These are phyloP conservation scores for Parietaria judaica DNA, from an alignment of 306 rosid genomes.

Conservation along the genomic window DNA sequence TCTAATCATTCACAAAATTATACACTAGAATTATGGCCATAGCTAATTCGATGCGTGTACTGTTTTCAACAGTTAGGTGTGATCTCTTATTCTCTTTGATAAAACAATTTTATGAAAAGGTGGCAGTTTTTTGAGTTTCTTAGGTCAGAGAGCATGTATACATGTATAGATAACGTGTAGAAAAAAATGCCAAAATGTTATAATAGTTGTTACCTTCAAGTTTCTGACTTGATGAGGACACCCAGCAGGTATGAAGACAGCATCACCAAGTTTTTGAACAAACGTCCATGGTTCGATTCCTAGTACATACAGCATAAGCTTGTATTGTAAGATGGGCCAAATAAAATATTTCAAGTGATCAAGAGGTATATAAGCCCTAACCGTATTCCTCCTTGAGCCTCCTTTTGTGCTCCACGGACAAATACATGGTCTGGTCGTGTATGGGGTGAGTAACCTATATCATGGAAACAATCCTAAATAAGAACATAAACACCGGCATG, in stretches of 20 bases:
- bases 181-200: no score
- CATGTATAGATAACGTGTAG: no score
- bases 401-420: slow-evolving; percentile 34
- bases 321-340: not conserved
- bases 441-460: slow-evolving; percentile 44
- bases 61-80: no score
- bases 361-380: slow-evolving; percentile 22
- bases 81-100: no score
- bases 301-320: slow-evolving; percentile 16
- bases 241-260: slow-evolving; percentile 31
- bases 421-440: no score
- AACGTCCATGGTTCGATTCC: slow-evolving; percentile 79
- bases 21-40: no score
- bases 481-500: no score
- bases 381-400: slow-evolving; percentile 55
- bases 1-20: no score
- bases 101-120: no score
- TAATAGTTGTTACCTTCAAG: slow-evolving; percentile 33
- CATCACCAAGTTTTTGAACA: slow-evolving; percentile 69
- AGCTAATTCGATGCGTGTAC: no score
- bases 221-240: slow-evolving; percentile 76
- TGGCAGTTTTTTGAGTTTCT: no score
- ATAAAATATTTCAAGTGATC: slow-evolving; percentile 9
- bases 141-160: no score
- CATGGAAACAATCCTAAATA: slow-evolving; percentile 6